phyloP scores from a whole-genome alignment of 192 early-diverging fungal species.

The Coemansia sp. region DNA sequence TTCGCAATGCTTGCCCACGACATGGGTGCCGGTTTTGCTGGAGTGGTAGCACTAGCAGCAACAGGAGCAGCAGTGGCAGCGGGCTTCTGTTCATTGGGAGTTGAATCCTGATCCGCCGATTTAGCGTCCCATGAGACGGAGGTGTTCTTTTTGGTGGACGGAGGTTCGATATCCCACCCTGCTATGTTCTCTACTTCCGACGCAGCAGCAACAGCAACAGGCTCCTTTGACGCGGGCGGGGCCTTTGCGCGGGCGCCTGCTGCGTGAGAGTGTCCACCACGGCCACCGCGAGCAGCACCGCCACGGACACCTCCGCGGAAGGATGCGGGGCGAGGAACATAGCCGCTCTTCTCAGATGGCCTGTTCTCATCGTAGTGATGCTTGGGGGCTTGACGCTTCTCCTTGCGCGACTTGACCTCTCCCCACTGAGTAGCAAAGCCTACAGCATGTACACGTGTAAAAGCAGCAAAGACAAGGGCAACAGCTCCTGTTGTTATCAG shows the following conservation, averaged over 20 bases:
- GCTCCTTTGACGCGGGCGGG: conserved; percentile 31
- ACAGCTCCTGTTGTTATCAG: not conserved
- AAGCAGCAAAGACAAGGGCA: not conserved
- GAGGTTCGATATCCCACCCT: conserved; percentile 41
- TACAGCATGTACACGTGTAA: conserved; percentile 31
- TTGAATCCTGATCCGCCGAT: conserved; percentile 18
- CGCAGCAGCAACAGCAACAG: conserved; percentile 6
- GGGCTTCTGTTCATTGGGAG: conserved; percentile 10
- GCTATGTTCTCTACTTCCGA: conserved; percentile 11
- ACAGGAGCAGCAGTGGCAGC: conserved; percentile 13
- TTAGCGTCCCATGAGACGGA: conserved; percentile 19
- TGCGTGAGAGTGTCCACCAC: conserved; percentile 55
- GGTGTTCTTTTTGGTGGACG: conserved; percentile 11
- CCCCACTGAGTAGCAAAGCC: conserved; percentile 83
- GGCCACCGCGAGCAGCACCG: conserved; percentile 68
- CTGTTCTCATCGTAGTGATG: conserved; percentile 55
- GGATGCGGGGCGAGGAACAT: conserved; percentile 60
- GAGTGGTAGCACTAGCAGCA: conserved; percentile 26
- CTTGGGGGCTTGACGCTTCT: conserved; percentile 55
- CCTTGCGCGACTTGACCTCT: conserved; percentile 75
- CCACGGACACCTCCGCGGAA: conserved; percentile 64
- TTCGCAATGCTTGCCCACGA: conserved; percentile 58
- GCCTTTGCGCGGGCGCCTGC: conserved; percentile 39
- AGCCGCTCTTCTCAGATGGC: conserved; percentile 39
- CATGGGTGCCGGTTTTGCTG: conserved; percentile 51